Evolutionary conservation across 1,139 yeast species (phyloP).

Genomic region (Komagataea norvegica): DNA sequence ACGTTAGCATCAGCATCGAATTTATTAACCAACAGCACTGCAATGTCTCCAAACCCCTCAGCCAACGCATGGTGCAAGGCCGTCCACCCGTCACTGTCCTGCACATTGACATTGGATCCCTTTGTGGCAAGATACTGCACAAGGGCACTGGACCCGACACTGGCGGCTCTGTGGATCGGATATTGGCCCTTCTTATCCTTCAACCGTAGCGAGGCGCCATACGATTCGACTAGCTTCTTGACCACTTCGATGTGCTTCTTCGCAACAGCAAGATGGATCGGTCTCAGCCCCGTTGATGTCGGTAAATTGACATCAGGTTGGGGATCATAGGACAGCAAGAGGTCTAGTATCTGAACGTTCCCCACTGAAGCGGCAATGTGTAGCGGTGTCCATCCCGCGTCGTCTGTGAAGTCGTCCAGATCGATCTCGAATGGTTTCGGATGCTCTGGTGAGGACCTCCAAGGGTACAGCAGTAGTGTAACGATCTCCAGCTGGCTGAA

Average conservation of each 20-base stretch:
- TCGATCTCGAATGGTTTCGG: conserved; percentile 40
- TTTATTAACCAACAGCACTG: conserved; percentile 46
- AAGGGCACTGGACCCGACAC: conserved; percentile 61
- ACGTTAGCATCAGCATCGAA: conserved; percentile 61
- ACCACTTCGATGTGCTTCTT: conserved; percentile 57
- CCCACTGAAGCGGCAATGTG: conserved; percentile 83
- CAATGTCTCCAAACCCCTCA: conserved; percentile 85
- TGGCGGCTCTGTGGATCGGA: conserved; percentile 80
- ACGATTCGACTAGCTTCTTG: conserved; percentile 38
- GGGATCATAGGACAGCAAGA: conserved; percentile 39
- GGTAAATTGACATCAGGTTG: conserved; percentile 44
- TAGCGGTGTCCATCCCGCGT: conserved; percentile 82
- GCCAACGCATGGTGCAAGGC: conserved; percentile 87
- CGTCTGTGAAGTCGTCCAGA: conserved; percentile 64
- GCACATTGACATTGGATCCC: conserved; percentile 61
- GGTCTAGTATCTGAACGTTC: conserved; percentile 45
- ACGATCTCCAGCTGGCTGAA: conserved; percentile 53
- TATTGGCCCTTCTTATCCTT: conserved; percentile 65
- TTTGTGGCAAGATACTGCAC: conserved; percentile 46
- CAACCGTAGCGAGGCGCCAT: conserved; percentile 55
- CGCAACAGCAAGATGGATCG: conserved; percentile 71
- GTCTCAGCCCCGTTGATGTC: conserved; percentile 68
- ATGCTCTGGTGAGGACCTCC: conserved; percentile 14
- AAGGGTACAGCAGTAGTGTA: conserved; percentile 43
- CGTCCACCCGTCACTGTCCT: conserved; percentile 77